phyloP scores from a whole-genome alignment of 441 rosid genomes.

The Oxalis stricta region DNA sequence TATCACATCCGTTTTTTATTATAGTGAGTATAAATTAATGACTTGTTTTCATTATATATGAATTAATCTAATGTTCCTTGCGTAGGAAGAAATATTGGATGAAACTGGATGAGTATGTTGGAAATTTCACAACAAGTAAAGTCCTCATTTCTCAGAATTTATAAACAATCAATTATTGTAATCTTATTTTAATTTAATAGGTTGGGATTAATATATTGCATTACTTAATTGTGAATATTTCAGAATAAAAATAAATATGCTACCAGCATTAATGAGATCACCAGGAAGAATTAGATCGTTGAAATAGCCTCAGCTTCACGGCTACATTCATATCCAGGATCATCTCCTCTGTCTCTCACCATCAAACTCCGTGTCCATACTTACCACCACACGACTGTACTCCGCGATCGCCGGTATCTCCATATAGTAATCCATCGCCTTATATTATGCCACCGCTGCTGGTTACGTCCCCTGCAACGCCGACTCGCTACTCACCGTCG shows the following conservation, averaged over 20 bases:
- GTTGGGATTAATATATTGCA: too few species aligned
- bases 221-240: not conserved
- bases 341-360: constrained; percentile 21
- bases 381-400: constrained; percentile 11
- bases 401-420: constrained; percentile 31
- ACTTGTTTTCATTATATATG: not conserved
- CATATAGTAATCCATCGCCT: constrained; percentile 34
- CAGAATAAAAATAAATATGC: constrained; percentile 50
- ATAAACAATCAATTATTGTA: not conserved
- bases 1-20: too few species aligned
- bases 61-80: not conserved
- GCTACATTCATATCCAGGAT: constrained; percentile 12
- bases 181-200: not conserved
- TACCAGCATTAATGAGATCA: constrained; percentile 19
- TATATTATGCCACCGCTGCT: constrained; percentile 31
- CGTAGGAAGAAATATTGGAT: constrained; percentile 70
- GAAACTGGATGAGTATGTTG: constrained; percentile 65
- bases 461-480: constrained; percentile 31
- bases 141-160: not conserved
- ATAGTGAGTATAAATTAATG: too few species aligned
- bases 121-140: constrained; percentile 45
- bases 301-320: constrained; percentile 20
- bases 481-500: constrained; percentile 20
- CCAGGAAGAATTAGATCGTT: constrained; percentile 27
- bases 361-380: constrained; percentile 25